Base-by-base conservation (phyloP, 1,139 yeast species). In the Lodderomyces elongisporus region DNA sequence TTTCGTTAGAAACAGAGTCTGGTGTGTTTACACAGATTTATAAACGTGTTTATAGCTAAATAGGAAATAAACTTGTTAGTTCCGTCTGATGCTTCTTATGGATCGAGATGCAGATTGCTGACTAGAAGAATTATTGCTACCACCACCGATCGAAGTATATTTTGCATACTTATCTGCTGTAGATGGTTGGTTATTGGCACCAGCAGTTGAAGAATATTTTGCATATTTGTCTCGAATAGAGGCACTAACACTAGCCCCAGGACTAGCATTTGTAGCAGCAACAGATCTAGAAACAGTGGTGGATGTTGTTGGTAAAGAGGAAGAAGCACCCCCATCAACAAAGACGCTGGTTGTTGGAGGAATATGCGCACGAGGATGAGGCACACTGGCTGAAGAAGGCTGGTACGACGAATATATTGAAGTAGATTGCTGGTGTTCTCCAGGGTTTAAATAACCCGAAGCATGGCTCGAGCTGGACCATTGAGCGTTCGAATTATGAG, bases 171-270 rank as follows among this genome's bases (percentile, higher is more conserved):
- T 24, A 13, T 24, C 29, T 9, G 36, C 25, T 16, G 22, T 5
- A 8, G 30, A 21, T 29, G 15, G 34, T 30, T 13, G 10, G 12
- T 22, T 25, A 4, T 17, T 21, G 16, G 5, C 33, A 3, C 12
- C 16, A 8, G 33, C 14, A 14, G 32, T 25, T n/a, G 47, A 25
- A 5, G 52, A 41, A 37, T 60, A 60, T 38, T 55, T 58, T 22
- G 66, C 60, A 36, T 61, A 60, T 37, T 58, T 61, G 27, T 59
- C 65, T 31, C 51, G 46, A n/a, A 56, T 51, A 4, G 60, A 47
- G 20, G 26, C 10, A 7, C 26, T 24, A 7, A 7, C 9, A 8
- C 10, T 10, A 20, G 22, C 9, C 7, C 7, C 22, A 24, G 12
- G 12, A 7, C 14, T 9, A 6, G 26, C 26, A 7, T 6, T n/a